Conservation (phyloP, 75 land plant genomes). For the Picea sitchensis region DNA sequence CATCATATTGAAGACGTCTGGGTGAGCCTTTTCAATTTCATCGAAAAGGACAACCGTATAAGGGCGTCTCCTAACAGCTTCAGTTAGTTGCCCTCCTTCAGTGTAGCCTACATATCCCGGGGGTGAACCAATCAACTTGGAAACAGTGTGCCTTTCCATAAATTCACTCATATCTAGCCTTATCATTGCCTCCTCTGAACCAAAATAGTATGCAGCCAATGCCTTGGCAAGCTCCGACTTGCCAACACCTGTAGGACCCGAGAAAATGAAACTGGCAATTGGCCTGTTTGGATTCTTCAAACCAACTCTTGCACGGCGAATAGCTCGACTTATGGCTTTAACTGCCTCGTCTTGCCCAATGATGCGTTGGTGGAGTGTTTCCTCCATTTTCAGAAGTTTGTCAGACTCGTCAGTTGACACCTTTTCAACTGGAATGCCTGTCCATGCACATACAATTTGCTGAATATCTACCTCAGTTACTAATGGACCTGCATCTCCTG, state of each 20-base stretch:
- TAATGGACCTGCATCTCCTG: conserved; percentile 65
- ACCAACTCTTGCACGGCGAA: conserved; percentile 89
- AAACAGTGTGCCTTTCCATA: conserved; percentile 70
- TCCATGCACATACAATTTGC: conserved; percentile 85
- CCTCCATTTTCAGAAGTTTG: conserved; percentile 88
- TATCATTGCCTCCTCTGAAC: conserved; percentile 71
- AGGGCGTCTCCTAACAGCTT: conserved; percentile 60
- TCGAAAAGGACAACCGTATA: conserved; percentile 64
- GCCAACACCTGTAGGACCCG: conserved; percentile 74
- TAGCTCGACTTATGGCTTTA: conserved; percentile 88
- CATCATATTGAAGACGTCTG: conserved; percentile 75
- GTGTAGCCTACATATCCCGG: conserved; percentile 76
- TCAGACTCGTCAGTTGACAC: conserved; percentile 89
- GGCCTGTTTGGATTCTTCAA: conserved; percentile 91
- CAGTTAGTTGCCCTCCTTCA: conserved; percentile 70
- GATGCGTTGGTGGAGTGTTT: conserved; percentile 76
- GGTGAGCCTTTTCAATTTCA: conserved; percentile 74
- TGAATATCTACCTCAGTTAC: conserved; percentile 90
- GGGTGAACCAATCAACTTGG: conserved; percentile 70
- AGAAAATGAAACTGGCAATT: conserved; percentile 83
- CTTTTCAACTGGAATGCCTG: conserved; percentile 89
- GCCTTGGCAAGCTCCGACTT: conserved; percentile 72
- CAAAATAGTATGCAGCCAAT: conserved; percentile 62
- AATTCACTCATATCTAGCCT: conserved; percentile 66
- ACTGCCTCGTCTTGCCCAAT: conserved; percentile 97